Conservation (phyloP, 2,329 filamentous ascomycete species). For the Neospermospora avenae region DNA sequence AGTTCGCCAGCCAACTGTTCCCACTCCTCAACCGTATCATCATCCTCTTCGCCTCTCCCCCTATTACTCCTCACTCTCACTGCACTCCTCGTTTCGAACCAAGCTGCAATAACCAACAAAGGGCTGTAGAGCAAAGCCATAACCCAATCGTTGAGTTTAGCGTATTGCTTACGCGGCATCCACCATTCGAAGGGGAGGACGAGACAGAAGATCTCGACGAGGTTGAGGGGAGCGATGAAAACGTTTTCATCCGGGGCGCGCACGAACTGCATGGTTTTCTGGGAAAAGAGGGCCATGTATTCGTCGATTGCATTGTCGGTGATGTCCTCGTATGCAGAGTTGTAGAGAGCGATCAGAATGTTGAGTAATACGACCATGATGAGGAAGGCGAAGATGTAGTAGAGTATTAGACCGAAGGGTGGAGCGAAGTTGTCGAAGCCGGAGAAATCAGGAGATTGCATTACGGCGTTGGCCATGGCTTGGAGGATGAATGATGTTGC, state of each 20-base stretch:
- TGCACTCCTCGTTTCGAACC: conserved; percentile 65
- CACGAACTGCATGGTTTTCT: conserved; percentile 96
- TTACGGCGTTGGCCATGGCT: conserved; percentile 83
- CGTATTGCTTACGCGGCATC: conserved; percentile 68
- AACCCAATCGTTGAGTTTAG: conserved; percentile 79
- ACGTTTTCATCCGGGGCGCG: conserved; percentile 97
- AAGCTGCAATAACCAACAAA: conserved; percentile 73
- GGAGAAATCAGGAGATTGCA: conserved; percentile 86
- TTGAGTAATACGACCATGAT: conserved; percentile 95
- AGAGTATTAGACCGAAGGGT: conserved; percentile 90
- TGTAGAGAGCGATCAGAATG: conserved; percentile 95
- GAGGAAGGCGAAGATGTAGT: conserved; percentile 97
- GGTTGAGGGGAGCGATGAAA: conserved; percentile 92
- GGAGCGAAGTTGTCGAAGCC: conserved; percentile 88
- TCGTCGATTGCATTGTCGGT: conserved; percentile 87
- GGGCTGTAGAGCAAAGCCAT: conserved; percentile 87
- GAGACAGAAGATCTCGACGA: conserved; percentile 81
- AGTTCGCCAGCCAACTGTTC: conserved; percentile 72
- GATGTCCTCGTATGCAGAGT: conserved; percentile 87
- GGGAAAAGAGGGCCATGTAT: conserved; percentile 87
- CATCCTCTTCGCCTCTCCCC: conserved; percentile 78
- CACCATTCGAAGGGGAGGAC: conserved; percentile 91
- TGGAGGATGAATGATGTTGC: conserved; percentile 74
- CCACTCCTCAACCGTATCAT: conserved; percentile 89
- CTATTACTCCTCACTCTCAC: conserved; percentile 69